These are phyloP conservation scores for Penicillium bovifimosum DNA, from an alignment of 495 filamentous ascomycete species.

Conservation along the genomic window DNA sequence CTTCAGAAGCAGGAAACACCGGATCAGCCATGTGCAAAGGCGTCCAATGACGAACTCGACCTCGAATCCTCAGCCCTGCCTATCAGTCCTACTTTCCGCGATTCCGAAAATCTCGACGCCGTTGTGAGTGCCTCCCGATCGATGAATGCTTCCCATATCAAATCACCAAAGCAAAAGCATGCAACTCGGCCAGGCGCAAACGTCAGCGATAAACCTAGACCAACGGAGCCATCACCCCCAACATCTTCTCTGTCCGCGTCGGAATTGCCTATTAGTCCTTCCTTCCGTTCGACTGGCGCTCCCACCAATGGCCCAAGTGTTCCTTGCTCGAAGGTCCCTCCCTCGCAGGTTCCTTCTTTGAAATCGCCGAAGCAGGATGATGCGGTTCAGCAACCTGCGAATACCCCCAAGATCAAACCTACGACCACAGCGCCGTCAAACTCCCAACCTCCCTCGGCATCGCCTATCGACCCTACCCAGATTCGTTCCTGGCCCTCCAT, in stretches of 20 bases:
- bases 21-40: background rate
- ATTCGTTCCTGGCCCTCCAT: background rate
- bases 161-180: background rate
- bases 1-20: background rate
- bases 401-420: background rate
- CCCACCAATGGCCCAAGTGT: background rate
- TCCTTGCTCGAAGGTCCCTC: background rate
- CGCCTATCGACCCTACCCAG: conserved; percentile 29
- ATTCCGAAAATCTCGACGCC: background rate
- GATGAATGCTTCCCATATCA: background rate
- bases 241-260: background rate
- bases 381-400: background rate
- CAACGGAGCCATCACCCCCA: background rate
- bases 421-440: conserved; percentile 1
- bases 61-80: conserved; percentile 16
- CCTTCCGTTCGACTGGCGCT: background rate
- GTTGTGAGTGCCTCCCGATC: background rate
- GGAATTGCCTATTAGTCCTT: background rate
- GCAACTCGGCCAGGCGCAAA: background rate
- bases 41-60: background rate
- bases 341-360: background rate
- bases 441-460: conserved; percentile 6
- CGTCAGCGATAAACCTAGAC: background rate
- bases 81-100: conserved; percentile 3
- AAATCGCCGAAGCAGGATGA: background rate